phyloP scores from a whole-genome alignment of 192 early-diverging fungal genomes.

The Entomortierella lignicola region DNA sequence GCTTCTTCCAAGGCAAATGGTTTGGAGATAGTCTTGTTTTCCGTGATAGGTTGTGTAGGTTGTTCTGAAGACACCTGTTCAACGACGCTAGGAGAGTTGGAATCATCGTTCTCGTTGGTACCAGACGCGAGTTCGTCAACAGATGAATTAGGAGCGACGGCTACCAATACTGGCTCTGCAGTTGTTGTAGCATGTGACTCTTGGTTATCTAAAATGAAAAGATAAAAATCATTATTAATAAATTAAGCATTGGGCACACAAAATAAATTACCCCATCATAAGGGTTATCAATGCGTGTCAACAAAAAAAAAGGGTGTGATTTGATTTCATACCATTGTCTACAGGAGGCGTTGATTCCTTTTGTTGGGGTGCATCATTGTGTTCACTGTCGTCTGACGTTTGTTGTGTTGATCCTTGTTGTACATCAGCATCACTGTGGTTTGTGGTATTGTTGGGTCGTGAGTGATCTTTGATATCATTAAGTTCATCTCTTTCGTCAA shows the following conservation, averaged over 20 bases:
- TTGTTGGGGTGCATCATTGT: conserved; percentile 34
- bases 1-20: conserved; percentile 21
- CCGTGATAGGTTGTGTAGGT: not conserved
- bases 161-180: not conserved
- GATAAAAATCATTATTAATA: conserved; percentile 1
- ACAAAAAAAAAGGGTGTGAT: not conserved
- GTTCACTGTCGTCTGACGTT: conserved; percentile 28
- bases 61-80: not conserved
- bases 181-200: not conserved
- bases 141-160: not conserved
- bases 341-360: conserved; percentile 2
- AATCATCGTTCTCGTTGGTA: not conserved
- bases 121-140: not conserved
- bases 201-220: not conserved
- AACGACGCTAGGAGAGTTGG: conserved; percentile 5
- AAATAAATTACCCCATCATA: not conserved
- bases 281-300: not conserved
- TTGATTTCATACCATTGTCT: conserved; percentile 13
- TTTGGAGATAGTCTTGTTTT: not conserved
- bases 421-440: not conserved
- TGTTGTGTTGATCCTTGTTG: too few species aligned
- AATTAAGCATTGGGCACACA: not conserved
- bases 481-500: conserved; percentile 43
- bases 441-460: not conserved
- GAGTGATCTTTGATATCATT: conserved; percentile 33